Base-by-base conservation (phyloP, 202 grass and related monocot genomes). In the Sporobolus alterniflorus region DNA sequence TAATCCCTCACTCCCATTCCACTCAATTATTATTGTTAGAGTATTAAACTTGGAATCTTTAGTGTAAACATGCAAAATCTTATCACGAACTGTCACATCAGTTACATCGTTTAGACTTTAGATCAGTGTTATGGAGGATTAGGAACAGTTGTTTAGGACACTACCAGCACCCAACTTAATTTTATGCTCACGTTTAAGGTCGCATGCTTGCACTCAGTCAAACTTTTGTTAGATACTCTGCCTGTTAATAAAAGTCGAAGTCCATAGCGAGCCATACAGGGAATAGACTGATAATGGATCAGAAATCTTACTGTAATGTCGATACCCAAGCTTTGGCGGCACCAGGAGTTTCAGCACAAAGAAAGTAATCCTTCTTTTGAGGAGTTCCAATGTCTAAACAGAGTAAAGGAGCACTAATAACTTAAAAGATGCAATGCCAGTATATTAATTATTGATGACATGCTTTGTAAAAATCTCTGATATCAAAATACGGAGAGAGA, bases 291-390 rank as follows among this genome's bases (percentile, higher is more conserved):
- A 34, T 64, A 25, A 81, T 64, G 64, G 67, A 79, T 82, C 69
- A 68, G 77, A 50, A 89, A 67, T 54, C 93, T 92, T 99, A 99
- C 93, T 89, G 89, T 83, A 99, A 86, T 64, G 93, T 92, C 69
- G 96, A 94, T 75, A 96, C 85, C 91, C 96, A 99, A 83, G 93
- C 93, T 79, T 94, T 99, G 24, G 96, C 89, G 14, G 89, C 93
- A 86, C 85, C 85, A 76, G 93, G 96, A 75, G 96, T 96, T 89
- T 99, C 96, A 76, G 96, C 89, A 59, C 96, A 99, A 81, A 99
- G 91, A 69, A 99, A 99, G 59, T 99, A 99, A 84, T 99, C 96
- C 59, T 96, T 96, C 76, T 96, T 99, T 71, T 96, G 89, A 83
- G 91, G 96, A 89, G 91, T 99, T 89, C 93, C 93, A 36, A 96